Percentiles rank a stretch among this genome's conserved stretches.
Conservation (phyloP, 2,329 filamentous ascomycete genomes). For the Lachnellula hyalina region DNA sequence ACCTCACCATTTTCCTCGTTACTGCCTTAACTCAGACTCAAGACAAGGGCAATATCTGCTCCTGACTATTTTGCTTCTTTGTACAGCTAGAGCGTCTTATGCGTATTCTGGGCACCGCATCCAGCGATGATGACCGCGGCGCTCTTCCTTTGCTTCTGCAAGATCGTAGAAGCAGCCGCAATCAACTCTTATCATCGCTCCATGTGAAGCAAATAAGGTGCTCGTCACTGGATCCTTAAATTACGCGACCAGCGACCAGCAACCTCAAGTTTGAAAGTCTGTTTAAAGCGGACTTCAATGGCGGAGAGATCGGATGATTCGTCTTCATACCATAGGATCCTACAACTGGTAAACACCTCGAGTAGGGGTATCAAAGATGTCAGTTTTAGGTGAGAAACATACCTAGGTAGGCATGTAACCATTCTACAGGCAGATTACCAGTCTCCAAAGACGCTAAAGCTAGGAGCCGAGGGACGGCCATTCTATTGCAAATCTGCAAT, state of each 20-base stretch:
- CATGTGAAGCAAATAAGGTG: slow-evolving; percentile 61
- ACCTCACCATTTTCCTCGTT: no score
- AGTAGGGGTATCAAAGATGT: not conserved
- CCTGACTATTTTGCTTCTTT: slow-evolving; percentile 58
- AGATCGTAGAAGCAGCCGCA: slow-evolving; percentile 53
- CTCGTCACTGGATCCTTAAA: slow-evolving; percentile 72
- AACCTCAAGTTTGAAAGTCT: slow-evolving; percentile 53
- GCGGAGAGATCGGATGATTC: slow-evolving; percentile 52
- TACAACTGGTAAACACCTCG: slow-evolving; percentile 57
- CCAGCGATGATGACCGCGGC: slow-evolving; percentile 63
- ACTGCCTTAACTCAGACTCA: slow-evolving; percentile 65
- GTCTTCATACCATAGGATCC: slow-evolving; percentile 38
- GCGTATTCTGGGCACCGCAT: slow-evolving; percentile 61
- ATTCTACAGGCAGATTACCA: no score
- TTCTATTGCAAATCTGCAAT: no score
- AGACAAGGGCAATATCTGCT: slow-evolving; percentile 61
- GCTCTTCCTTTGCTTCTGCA: slow-evolving; percentile 50
- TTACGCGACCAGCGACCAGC: slow-evolving; percentile 57
- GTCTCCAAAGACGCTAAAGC: no score
- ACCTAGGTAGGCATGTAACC: no score
- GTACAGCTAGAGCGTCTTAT: slow-evolving; percentile 61
- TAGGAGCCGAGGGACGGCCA: no score
- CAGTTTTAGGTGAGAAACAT: not conserved
- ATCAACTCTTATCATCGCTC: slow-evolving; percentile 61
- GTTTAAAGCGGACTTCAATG: slow-evolving; percentile 47